Conservation (phyloP, 768 basidiomycete species). For the Rhizopogon roseolus region DNA sequence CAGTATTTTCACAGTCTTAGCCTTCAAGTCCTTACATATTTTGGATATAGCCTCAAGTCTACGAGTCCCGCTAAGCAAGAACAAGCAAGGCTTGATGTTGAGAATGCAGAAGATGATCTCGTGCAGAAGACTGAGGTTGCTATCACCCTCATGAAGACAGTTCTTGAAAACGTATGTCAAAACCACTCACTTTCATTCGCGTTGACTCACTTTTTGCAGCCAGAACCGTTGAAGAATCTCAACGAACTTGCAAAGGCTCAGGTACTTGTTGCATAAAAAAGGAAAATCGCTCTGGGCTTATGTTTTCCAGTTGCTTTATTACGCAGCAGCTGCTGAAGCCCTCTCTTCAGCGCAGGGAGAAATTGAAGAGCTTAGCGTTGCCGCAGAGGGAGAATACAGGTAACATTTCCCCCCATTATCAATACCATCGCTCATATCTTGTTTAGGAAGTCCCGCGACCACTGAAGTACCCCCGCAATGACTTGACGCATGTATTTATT, state of each 20-base stretch:
- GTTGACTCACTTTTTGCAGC: conserved; percentile 42
- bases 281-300: neutral
- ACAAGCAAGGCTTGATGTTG: conserved; percentile 86
- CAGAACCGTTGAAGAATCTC: conserved; percentile 92
- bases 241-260: conserved; percentile 91
- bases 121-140: conserved; percentile 98
- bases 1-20: conserved; percentile 21
- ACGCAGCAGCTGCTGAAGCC: conserved; percentile 73
- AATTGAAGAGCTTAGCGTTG: conserved; percentile 88
- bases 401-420: conserved; percentile 23
- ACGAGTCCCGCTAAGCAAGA: conserved; percentile 77
- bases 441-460: conserved; percentile 82
- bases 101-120: conserved; percentile 92
- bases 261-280: conserved; percentile 28
- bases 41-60: conserved; percentile 62
- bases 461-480: conserved; percentile 53
- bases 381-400: conserved; percentile 95
- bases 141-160: conserved; percentile 96
- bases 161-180: conserved; percentile 87
- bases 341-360: conserved; percentile 83
- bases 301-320: conserved; percentile 55
- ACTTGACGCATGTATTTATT: neutral
- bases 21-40: neutral
- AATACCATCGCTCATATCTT: neutral
- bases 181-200: neutral